Conservation (phyloP, 2,329 filamentous ascomycete genomes). For the Scedosporium aurantiacum region DNA sequence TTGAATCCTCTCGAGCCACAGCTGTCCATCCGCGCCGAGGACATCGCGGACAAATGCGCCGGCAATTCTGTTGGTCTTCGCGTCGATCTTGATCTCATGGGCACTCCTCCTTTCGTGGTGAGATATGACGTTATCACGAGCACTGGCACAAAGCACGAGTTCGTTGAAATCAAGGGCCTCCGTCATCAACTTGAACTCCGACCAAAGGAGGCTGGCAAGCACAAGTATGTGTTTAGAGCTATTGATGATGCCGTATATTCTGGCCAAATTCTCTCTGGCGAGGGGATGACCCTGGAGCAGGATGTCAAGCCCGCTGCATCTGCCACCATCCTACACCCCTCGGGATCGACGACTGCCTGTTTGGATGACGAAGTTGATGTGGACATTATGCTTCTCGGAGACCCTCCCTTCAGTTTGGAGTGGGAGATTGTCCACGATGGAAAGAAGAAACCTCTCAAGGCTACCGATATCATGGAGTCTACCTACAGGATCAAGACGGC, state of each 20-base stretch:
- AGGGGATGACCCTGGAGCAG: constrained; percentile 62
- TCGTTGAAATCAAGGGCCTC: constrained; percentile 53
- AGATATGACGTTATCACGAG: constrained; percentile 62
- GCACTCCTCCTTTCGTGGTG: constrained; percentile 83
- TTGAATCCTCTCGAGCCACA: constrained; percentile 84
- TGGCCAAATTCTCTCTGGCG: constrained; percentile 48
- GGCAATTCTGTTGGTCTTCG: constrained; percentile 84
- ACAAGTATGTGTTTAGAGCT: constrained; percentile 73
- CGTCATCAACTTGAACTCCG: constrained; percentile 77
- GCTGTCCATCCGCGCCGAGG: constrained; percentile 60
- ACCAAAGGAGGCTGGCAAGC: constrained; percentile 69
- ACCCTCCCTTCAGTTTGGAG: constrained; percentile 78
- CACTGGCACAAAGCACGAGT: constrained; percentile 42
- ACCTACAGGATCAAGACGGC: constrained; percentile 65
- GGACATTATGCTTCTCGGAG: constrained; percentile 65
- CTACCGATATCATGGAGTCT: constrained; percentile 50
- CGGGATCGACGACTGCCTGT: constrained; percentile 55
- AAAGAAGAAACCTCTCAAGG: constrained; percentile 60
- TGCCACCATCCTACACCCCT: constrained; percentile 53
- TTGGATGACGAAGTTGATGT: constrained; percentile 71
- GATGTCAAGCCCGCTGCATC: constrained; percentile 87
- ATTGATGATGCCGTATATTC: constrained; percentile 78
- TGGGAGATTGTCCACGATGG: constrained; percentile 90
- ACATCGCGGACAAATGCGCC: constrained; percentile 89
- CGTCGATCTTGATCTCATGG: constrained; percentile 80